phyloP scores from a whole-genome alignment of 2,329 filamentous ascomycete genomes.

The Nemania sp. region DNA sequence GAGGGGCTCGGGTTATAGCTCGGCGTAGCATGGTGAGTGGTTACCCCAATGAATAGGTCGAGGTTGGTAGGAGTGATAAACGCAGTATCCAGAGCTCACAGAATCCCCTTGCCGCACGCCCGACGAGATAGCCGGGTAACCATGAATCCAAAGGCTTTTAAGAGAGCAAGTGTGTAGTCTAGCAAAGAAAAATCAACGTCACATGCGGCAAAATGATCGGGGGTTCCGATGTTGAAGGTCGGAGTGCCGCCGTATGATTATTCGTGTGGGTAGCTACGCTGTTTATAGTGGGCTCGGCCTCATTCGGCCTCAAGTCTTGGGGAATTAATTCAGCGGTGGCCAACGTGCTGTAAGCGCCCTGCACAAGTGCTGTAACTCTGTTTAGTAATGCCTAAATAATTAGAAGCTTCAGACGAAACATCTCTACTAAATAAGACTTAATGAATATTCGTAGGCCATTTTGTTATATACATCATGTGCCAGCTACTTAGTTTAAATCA shows the following conservation, averaged over 20 bases:
- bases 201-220: slow-evolving; percentile 27
- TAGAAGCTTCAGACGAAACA: background rate
- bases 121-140: background rate
- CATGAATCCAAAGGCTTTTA: background rate
- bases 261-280: background rate
- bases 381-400: background rate
- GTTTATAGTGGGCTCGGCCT: slow-evolving; percentile 12
- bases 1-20: slow-evolving; percentile 45
- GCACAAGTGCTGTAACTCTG: background rate
- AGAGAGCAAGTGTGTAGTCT: background rate
- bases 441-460: too few relatives aligned
- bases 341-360: background rate
- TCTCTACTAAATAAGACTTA: too few relatives aligned
- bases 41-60: background rate
- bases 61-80: background rate
- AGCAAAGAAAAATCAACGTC: slow-evolving; percentile 7
- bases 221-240: slow-evolving; percentile 30
- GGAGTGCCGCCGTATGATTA: slow-evolving; percentile 25
- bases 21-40: slow-evolving; percentile 49
- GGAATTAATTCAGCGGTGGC: background rate
- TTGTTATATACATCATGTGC: too few relatives aligned
- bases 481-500: too few relatives aligned
- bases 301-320: slow-evolving; percentile 1
- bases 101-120: background rate
- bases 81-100: slow-evolving; percentile 9